These are phyloP conservation scores for Marasmius sp. DNA, from an alignment of 1,284 basidiomycete genomes.

Conservation along the genomic window DNA sequence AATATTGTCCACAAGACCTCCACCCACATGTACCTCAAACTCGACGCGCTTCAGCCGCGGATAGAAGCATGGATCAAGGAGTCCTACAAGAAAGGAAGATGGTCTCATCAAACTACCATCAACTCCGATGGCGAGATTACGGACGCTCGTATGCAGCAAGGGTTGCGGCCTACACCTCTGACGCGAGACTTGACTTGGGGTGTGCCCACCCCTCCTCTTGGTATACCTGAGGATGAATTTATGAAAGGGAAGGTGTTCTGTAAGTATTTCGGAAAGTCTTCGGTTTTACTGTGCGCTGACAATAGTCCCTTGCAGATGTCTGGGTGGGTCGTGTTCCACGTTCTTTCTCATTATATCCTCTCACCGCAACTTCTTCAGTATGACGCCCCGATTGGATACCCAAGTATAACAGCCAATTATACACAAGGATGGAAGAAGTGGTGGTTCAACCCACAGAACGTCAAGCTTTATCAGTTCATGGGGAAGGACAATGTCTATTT, in stretches of 20 bases:
- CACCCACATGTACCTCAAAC: conserved; percentile 92
- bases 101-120: conserved; percentile 92
- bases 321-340: conserved; percentile 56
- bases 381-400: conserved; percentile 97
- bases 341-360: neutral
- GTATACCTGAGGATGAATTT: conserved; percentile 71
- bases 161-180: conserved; percentile 87
- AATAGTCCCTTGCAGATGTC: conserved; percentile 55
- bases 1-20: conserved; percentile 75
- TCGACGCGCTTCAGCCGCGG: conserved; percentile 82
- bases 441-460: conserved; percentile 96
- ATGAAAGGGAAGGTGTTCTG: conserved; percentile 97
- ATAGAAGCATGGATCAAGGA: conserved; percentile 89
- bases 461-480: conserved; percentile 98
- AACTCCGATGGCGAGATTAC: conserved; percentile 86
- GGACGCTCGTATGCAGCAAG: conserved; percentile 87
- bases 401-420: conserved; percentile 96
- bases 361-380: conserved; percentile 55
- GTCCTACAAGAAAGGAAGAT: conserved; percentile 81
- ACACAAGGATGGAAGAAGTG: conserved; percentile 94
- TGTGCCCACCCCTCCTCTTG: conserved; percentile 84
- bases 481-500: conserved; percentile 98
- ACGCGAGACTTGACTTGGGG: conserved; percentile 98
- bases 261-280: conserved; percentile 41
- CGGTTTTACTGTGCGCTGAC: conserved; percentile 10